Evolutionary conservation across 2,329 filamentous ascomycete species (phyloP).

Genomic region (Microdochium trichocladiopsis): DNA sequence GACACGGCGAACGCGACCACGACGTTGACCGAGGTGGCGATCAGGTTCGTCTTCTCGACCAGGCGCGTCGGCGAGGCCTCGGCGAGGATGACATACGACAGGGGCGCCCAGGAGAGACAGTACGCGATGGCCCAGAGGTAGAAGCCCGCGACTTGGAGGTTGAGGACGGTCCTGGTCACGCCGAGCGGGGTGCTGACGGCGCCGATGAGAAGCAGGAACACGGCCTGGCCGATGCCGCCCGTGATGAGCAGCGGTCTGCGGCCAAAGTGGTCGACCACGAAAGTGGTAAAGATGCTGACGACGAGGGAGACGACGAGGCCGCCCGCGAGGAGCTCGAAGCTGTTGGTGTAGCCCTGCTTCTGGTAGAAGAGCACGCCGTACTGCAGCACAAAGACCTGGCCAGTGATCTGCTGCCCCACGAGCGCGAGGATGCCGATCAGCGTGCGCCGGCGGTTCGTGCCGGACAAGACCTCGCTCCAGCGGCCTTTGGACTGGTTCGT

Average conservation of each 20-base stretch:
- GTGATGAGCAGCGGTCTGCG: constrained; percentile 14
- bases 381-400: constrained; percentile 20
- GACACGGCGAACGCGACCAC: constrained; percentile 1
- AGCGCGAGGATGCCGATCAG: constrained; percentile 17
- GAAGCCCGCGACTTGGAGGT: constrained; percentile 10
- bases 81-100: constrained; percentile 18
- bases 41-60: constrained; percentile 21
- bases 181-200: constrained; percentile 6
- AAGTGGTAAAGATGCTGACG: constrained; percentile 12
- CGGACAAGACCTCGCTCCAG: neutral
- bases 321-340: constrained; percentile 2
- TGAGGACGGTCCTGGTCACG: neutral
- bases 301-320: neutral
- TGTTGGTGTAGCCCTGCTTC: constrained; percentile 13
- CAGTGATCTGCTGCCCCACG: constrained; percentile 23
- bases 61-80: constrained; percentile 15
- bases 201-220: constrained; percentile 15
- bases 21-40: constrained; percentile 10
- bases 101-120: constrained; percentile 18
- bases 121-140: constrained; percentile 16
- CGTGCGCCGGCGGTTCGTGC: constrained; percentile 5
- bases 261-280: constrained; percentile 15
- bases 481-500: neutral
- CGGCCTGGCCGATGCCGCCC: constrained; percentile 14
- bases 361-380: constrained; percentile 22